These are phyloP conservation scores for Wickerhamomyces strasburgensis DNA, from an alignment of 805 yeast genomes.

Conservation along the genomic window DNA sequence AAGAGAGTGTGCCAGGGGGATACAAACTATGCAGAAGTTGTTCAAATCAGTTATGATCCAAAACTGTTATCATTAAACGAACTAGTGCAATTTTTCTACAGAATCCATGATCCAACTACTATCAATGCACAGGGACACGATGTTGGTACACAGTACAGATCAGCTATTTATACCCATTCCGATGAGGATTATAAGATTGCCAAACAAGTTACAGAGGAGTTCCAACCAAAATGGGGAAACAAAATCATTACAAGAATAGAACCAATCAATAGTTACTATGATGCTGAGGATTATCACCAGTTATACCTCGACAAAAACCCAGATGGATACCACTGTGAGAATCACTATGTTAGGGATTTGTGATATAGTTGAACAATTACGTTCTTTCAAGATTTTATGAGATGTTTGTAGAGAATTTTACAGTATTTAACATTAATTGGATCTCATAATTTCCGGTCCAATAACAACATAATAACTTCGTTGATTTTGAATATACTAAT, in stretches of 20 bases:
- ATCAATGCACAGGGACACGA: constrained; percentile 83
- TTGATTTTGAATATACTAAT: too few relatives aligned
- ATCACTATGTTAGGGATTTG: constrained; percentile 67
- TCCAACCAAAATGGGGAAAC: constrained; percentile 68
- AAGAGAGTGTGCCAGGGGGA: constrained; percentile 68
- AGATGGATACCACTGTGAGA: constrained; percentile 83
- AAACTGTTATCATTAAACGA: constrained; percentile 49
- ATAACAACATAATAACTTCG: too few relatives aligned
- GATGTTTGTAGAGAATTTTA: too few relatives aligned
- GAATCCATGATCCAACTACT: constrained; percentile 93
- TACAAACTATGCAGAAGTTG: constrained; percentile 76
- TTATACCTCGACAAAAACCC: constrained; percentile 76
- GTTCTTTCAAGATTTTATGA: not conserved
- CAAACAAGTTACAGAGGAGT: constrained; percentile 39
- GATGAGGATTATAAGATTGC: constrained; percentile 44
- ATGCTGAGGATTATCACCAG: constrained; percentile 97
- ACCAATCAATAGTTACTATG: constrained; percentile 68
- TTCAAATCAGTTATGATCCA: constrained; percentile 83
- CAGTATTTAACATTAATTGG: too few relatives aligned
- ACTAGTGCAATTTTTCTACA: constrained; percentile 76
- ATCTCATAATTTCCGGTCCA: too few relatives aligned
- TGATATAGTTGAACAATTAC: constrained; percentile 10
- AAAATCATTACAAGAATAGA: constrained; percentile 66
- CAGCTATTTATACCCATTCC: constrained; percentile 65
- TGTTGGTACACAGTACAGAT: constrained; percentile 83